Base-by-base conservation (phyloP, 2,329 filamentous ascomycete genomes). In the Alternaria sp. region DNA sequence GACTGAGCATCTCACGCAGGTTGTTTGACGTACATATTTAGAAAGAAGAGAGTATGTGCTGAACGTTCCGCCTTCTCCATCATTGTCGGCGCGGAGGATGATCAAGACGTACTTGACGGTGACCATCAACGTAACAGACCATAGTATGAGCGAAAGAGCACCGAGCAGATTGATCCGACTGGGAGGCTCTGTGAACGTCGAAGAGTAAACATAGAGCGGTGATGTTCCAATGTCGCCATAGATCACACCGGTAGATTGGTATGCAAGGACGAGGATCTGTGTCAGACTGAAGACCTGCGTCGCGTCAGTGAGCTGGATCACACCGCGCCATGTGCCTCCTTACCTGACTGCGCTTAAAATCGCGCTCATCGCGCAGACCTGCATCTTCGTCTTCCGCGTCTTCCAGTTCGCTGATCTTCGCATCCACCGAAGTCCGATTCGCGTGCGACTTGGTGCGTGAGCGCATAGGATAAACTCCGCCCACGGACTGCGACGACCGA, bases 21-120 rank as follows among this genome's bases (percentile, higher is more conserved):
- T 30, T 21, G 2, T 25, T 25, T 1, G 28, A 26, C 70, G 41
- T 75, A 85, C 85, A 76, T 87, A 89, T 69, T 75, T 69, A 0
- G 88, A 86, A 2, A 92, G 83, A 14, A 92, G 78, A 4, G 87
- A 88, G 76, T 91, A 91, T 25, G 89, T 85, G 28, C 87, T 87
- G 76, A 92, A 92, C 0, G 89, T 91, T 28, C 90, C 90, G 26
- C 90, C 90, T 72, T 92, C 89, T 47, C 90, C 90, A 72, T 92
- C 89, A 65, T 92, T 89, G 75, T 92, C 89, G 56, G 90, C 90
- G 33, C 81, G 82, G 6, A 92, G 79, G 41, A 92, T 86, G 72
- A 92, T 87, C 64, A 90, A 82, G 43, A 89, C 83, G 72, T 92
- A 92, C 79, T 92, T 92, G 61, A 90, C 69, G 0, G 88, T 90